Percentiles rank a stretch among this genome's conserved stretches.
Conservation (phyloP, 2,329 filamentous ascomycete genomes). For the Calonectria multiphialidica region DNA sequence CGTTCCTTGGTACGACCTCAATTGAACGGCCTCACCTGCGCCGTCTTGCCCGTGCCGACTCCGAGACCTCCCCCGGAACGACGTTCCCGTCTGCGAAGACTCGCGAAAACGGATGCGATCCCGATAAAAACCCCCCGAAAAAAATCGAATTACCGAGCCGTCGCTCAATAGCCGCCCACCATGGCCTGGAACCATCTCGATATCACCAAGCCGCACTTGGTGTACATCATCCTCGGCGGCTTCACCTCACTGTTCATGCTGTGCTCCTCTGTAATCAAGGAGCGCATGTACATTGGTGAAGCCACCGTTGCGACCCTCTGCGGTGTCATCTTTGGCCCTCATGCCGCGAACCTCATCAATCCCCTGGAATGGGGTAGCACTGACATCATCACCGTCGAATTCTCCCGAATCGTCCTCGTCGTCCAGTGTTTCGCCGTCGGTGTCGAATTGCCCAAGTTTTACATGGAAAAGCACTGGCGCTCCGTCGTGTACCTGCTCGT, state of each 20-base stretch:
- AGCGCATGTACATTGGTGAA: conserved; percentile 98
- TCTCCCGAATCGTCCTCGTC: conserved; percentile 89
- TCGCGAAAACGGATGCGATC: conserved; percentile 4
- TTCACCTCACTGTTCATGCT: conserved; percentile 99
- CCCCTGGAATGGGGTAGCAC: conserved; percentile 83
- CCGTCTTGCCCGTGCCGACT: conserved; percentile 10
- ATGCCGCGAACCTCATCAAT: conserved; percentile 85
- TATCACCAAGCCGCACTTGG: conserved; percentile 95
- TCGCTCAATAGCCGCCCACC: conserved; percentile 18
- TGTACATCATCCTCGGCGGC: conserved; percentile 97
- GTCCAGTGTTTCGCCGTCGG: conserved; percentile 94
- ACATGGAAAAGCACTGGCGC: conserved; percentile 98
- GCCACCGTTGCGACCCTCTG: conserved; percentile 92
- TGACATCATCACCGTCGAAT: conserved; percentile 89
- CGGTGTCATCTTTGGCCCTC: conserved; percentile 89
- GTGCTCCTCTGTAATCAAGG: conserved; percentile 97
- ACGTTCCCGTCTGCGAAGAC: not conserved
- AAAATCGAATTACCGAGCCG: conserved; percentile 1
- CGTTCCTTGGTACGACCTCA: conserved; percentile 22
- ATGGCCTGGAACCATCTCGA: conserved; percentile 87
- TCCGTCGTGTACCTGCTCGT: conserved; percentile 90
- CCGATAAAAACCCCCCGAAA: not conserved
- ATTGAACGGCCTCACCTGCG: conserved; percentile 23
- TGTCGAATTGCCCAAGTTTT: conserved; percentile 90
- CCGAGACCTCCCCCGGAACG: conserved; percentile 10